phyloP scores from a whole-genome alignment of 2,329 filamentous ascomycete species.

The Myriosclerotinia scirpicola region DNA sequence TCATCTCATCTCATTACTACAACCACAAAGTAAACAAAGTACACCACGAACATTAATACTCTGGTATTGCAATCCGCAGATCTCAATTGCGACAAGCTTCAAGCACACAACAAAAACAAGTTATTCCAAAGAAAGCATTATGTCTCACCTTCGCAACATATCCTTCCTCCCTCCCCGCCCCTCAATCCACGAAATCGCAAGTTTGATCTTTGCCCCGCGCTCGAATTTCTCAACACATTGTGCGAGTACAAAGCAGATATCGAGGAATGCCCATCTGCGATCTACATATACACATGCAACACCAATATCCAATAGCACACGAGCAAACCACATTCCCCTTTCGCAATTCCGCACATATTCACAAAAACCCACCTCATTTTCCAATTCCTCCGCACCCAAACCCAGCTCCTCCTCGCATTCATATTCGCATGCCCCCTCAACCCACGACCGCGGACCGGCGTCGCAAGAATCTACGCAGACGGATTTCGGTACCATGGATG shows the following conservation, averaged over 20 bases:
- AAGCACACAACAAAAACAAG: neutral
- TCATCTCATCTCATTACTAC: neutral
- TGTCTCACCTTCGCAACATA: constrained; percentile 18
- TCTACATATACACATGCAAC: neutral
- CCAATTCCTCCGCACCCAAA: neutral
- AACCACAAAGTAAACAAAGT: neutral
- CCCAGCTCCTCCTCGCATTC: neutral
- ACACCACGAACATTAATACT: neutral
- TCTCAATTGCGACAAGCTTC: no score
- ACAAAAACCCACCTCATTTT: neutral
- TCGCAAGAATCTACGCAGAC: constrained; percentile 62
- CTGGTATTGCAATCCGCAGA: neutral
- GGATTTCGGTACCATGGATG: constrained; percentile 74
- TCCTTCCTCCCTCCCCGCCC: constrained; percentile 30
- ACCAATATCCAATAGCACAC: no score
- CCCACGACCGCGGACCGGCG: constrained; percentile 57
- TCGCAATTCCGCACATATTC: neutral
- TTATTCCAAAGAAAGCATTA: neutral
- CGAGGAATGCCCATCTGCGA: neutral
- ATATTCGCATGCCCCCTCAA: neutral
- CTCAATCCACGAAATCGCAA: constrained; percentile 34
- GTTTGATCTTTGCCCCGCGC: constrained; percentile 30
- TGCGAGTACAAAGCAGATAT: neutral
- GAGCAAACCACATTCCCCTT: neutral
- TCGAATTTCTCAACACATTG: neutral